Conservation (phyloP, 805 yeast genomes). For the Hanseniaspora hatyaiensis region DNA sequence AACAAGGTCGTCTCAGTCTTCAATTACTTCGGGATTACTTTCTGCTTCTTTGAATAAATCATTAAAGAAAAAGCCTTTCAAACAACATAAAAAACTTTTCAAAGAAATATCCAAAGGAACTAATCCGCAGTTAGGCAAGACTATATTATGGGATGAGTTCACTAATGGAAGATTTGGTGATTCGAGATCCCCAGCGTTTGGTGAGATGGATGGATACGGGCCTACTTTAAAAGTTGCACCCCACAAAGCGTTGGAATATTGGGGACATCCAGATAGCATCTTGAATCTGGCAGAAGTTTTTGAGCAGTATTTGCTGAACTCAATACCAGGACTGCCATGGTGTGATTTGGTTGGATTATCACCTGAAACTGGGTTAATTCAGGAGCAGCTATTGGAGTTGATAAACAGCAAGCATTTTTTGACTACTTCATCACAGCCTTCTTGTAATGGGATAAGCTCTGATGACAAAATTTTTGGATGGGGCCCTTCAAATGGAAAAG, state of each 20-base stretch:
- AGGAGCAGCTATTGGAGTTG: slow-evolving; percentile 73
- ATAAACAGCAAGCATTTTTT: slow-evolving; percentile 57
- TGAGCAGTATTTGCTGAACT: slow-evolving; percentile 59
- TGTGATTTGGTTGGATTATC: slow-evolving; percentile 64
- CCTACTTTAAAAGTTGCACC: slow-evolving; percentile 71
- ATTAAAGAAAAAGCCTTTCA: slow-evolving; percentile 7
- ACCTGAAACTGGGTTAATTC: slow-evolving; percentile 85
- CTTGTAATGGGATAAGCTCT: slow-evolving; percentile 66
- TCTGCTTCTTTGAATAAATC: background rate
- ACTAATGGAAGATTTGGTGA: slow-evolving; percentile 95
- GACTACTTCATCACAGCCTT: slow-evolving; percentile 93
- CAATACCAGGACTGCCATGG: slow-evolving; percentile 79
- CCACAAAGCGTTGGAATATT: slow-evolving; percentile 52
- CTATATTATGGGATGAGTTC: slow-evolving; percentile 72
- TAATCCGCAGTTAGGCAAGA: slow-evolving; percentile 11
- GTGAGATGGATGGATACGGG: slow-evolving; percentile 96
- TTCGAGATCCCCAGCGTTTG: slow-evolving; percentile 90
- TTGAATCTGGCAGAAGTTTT: slow-evolving; percentile 57
- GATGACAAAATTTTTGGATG: slow-evolving; percentile 88
- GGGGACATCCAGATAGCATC: slow-evolving; percentile 64
- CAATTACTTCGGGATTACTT: slow-evolving; percentile 7
- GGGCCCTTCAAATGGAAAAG: slow-evolving; percentile 86
- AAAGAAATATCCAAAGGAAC: slow-evolving; percentile 15
- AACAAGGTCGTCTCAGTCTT: slow-evolving; percentile 15
- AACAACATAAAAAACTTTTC: slow-evolving; percentile 10